Base-by-base conservation (phyloP, 2,329 filamentous ascomycete species). In the Aureobasidium musti region DNA sequence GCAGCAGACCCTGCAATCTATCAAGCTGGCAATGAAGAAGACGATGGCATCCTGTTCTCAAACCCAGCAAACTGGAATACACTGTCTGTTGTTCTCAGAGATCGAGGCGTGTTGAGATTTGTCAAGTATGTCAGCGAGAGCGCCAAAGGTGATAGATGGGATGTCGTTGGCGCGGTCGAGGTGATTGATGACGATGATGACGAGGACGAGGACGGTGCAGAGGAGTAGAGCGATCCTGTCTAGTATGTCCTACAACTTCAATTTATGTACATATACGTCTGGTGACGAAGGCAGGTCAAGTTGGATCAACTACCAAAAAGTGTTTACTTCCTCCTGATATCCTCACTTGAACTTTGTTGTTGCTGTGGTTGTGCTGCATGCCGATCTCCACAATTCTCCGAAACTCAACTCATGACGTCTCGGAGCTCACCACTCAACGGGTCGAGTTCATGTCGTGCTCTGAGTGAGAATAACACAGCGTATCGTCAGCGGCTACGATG, bases 81-180 rank as follows among this genome's bases (percentile, higher is more conserved):
- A 70, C 83, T 99, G 81, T 92, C 89, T 70, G 87, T 99, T 70
- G 95, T 98, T 37, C 81, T 98, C 71, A 86, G 95, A 67, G 95
- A 99, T 76, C 87, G 86, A 71, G 93, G 91, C 17, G 89, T 90
- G 17, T 82, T 99, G 74, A 89, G 91, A 76, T 99, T 99, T 76
- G 92, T 98, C 74, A 99, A 98, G 82, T 99, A 98, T 77, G 90
- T 99, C 26, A 96, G 90, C 78, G 83, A 83, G 68, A 86, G 84
- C 60, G 95, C 95, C 8, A 86, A 86, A 74, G 95, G 95, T 0
- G 95, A 98, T 79, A 84, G 95, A 50, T 98, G 93, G 92, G 95
- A 99, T 79, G 83, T 98, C 59, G 89, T 87, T 54, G 95, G 88
- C 0, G 87, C 87, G 39, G 91, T 91, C 76, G 91, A 89, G 28